phyloP scores from a whole-genome alignment of 2,329 filamentous ascomycete species.

The Ophiostoma australiae region DNA sequence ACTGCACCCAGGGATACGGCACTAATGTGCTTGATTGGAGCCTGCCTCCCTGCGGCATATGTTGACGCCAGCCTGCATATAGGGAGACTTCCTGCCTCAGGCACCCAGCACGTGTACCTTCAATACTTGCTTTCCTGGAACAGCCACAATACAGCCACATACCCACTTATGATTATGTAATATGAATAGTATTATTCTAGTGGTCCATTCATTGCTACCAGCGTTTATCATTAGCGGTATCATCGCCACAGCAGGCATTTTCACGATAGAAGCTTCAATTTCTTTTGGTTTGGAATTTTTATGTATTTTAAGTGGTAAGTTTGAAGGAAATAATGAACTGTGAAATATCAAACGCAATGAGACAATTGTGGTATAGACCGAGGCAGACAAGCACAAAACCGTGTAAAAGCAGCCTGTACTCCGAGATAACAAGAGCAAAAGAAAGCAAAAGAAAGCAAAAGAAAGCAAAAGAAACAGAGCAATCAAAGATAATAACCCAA shows the following conservation, averaged over 20 bases:
- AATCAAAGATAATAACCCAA: not conserved
- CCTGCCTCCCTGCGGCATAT: constrained; percentile 28
- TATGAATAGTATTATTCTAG: constrained; percentile 10
- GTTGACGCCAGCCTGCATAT: constrained; percentile 21
- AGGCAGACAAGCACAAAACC: not conserved
- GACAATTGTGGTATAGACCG: not conserved
- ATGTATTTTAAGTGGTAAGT: not conserved
- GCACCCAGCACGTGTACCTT: constrained; percentile 20
- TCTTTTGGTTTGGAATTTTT: not conserved
- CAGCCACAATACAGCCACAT: constrained; percentile 11
- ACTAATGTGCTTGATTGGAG: constrained; percentile 16
- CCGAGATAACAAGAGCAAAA: not conserved
- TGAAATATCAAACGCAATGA: not conserved
- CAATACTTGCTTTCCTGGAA: not conserved
- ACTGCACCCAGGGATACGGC: constrained; percentile 15
- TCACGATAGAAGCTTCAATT: not conserved
- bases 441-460: not conserved
- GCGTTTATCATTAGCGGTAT: not conserved
- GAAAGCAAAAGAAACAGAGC: not conserved
- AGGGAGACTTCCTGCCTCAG: constrained; percentile 23
- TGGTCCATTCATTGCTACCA: not conserved
- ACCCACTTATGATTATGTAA: not conserved
- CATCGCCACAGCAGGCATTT: not conserved
- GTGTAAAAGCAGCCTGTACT: constrained; percentile 3
- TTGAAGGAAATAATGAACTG: not conserved